These are phyloP conservation scores for Emericellopsis atlantica DNA, from an alignment of 2,329 filamentous ascomycete genomes.

Conservation along the genomic window DNA sequence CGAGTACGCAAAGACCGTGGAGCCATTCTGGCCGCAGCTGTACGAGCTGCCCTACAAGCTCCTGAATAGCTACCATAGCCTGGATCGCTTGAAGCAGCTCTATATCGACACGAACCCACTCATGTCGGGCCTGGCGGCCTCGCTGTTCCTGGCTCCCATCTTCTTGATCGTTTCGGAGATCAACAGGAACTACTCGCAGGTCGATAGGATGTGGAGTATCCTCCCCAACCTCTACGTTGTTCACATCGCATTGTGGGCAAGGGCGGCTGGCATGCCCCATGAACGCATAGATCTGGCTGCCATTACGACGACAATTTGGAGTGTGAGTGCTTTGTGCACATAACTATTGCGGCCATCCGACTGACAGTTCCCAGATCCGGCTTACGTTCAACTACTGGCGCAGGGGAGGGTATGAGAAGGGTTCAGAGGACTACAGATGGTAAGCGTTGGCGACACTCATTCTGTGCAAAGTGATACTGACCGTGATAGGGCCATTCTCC, in stretches of 20 bases:
- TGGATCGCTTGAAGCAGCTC: constrained; percentile 51
- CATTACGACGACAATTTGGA: constrained; percentile 64
- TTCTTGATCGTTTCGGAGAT: constrained; percentile 69
- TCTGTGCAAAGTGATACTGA: constrained; percentile 1
- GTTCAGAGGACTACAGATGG: constrained; percentile 94
- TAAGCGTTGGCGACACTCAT: constrained; percentile 7
- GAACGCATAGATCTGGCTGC: constrained; percentile 61
- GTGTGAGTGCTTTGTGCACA: constrained; percentile 36
- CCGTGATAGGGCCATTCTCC: constrained; percentile 51
- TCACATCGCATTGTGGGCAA: constrained; percentile 77
- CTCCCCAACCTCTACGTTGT: constrained; percentile 77
- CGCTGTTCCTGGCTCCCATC: constrained; percentile 55
- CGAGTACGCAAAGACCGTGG: constrained; percentile 61
- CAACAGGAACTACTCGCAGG: constrained; percentile 93
- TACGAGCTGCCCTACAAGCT: constrained; percentile 56
- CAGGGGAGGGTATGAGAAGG: constrained; percentile 78
- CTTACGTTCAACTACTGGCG: constrained; percentile 96
- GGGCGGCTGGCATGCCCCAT: constrained; percentile 57
- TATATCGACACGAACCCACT: constrained; percentile 83
- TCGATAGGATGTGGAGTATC: constrained; percentile 86
- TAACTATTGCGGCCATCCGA: not conserved
- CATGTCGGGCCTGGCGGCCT: constrained; percentile 59
- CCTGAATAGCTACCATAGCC: constrained; percentile 44
- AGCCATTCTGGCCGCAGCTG: constrained; percentile 61
- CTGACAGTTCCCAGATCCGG: constrained; percentile 38